Evolutionary conservation across 495 filamentous ascomycete species (phyloP), one percentile per base, ranked within the genome.

Genomic region (Talaromyces proteolyticus): DNA sequence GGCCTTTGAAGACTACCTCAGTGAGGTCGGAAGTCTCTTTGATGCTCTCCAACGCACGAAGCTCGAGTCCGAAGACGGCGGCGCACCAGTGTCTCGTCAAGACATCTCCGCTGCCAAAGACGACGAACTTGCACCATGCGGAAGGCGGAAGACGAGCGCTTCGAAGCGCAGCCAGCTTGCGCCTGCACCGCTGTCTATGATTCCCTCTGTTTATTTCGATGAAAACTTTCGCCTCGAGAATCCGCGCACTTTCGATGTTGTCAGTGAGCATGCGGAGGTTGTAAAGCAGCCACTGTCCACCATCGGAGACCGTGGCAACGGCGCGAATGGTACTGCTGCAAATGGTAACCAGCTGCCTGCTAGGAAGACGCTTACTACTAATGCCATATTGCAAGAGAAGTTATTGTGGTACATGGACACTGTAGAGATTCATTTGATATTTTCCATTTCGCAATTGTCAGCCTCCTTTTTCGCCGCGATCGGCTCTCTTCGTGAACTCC

Each of bases 321-420:
- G 17, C 38, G 17, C 38, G 38, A 41, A 41, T 2, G 68, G 43
- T 25, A 56, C 85, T 3, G 61, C 63, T 10, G 45, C 47, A 8
- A 51, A 44, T 21, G 63, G 60, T 18, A 18, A 41, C 18, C 2
- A 10, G 38, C 38, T n/a, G 18, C 6, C 38, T 18, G 38, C 38
- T 41, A 74, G 88, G 19, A 91, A 90, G 61, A 83, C 84, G 4
- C 72, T 93, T 5, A 87, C 89, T 29, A 91, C 86, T 0, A 93
- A 93, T 62, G 88, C 88, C 2, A 93, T 93, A 38, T 65, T 93
- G 36, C 88, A 93, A 62, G 88, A 93, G 63, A 93, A 93, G 59
- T 69, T 93, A n/a, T 91, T 87, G 3, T 93, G 88, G 88, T 93
- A 93, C 58, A 91, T 93, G 88, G 88, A 93, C 57, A 93, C 89